Conservation (phyloP, 257 asterid genomes). For the Salvia hispanica region DNA sequence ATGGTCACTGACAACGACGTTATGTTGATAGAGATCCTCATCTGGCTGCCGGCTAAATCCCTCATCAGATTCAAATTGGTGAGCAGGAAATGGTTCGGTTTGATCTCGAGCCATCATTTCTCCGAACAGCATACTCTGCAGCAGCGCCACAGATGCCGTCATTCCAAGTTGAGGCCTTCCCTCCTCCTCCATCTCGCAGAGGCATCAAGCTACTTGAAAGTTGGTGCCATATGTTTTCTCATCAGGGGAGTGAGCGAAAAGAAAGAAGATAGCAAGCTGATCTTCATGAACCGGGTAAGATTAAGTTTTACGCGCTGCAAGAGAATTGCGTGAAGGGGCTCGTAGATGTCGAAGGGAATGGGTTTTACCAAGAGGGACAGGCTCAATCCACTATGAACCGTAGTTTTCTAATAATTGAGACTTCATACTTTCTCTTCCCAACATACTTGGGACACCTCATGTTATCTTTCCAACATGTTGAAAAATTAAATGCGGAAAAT, state of each 20-base stretch:
- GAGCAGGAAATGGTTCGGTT: conserved; percentile 36
- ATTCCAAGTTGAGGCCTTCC: conserved; percentile 24
- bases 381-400: conserved; percentile 1
- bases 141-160: conserved; percentile 22
- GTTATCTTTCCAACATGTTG: no score
- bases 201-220: conserved; percentile 24
- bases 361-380: conserved; percentile 12
- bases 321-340: conserved; percentile 26
- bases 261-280: conserved; percentile 37
- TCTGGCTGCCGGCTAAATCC: conserved; percentile 40
- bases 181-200: conserved; percentile 35
- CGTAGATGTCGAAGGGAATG: conserved; percentile 25
- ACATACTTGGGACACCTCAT: no score
- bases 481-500: no score
- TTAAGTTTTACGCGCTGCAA: conserved; percentile 20
- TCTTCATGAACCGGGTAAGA: conserved; percentile 36
- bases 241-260: conserved; percentile 32
- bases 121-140: conserved; percentile 35
- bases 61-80: conserved; percentile 46
- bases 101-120: conserved; percentile 41
- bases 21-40: conserved; percentile 36
- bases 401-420: conserved; percentile 33
- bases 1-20: conserved; percentile 22
- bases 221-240: conserved; percentile 30
- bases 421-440: no score